phyloP scores from a whole-genome alignment of 2,329 filamentous ascomycete species.

The Pseudopithomyces maydicus region DNA sequence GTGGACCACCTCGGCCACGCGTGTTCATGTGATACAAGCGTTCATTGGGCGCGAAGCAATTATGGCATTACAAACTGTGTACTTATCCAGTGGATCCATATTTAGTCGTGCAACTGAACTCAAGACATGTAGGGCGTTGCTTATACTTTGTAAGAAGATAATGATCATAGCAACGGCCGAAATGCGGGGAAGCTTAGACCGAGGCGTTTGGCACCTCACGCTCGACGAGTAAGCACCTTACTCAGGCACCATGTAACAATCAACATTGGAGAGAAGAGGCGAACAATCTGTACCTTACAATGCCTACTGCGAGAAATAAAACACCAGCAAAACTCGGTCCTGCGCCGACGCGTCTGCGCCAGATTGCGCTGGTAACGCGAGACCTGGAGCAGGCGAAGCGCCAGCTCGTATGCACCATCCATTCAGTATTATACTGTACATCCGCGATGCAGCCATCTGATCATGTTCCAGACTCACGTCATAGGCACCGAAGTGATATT shows the following conservation, averaged over 20 bases:
- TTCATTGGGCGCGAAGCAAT: background rate
- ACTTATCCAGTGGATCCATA: too few relatives aligned
- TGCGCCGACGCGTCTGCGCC: slow-evolving; percentile 39
- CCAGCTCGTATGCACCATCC: slow-evolving; percentile 26
- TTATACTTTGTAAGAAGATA: too few relatives aligned
- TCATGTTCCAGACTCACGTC: slow-evolving; percentile 35
- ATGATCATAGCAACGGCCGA: background rate
- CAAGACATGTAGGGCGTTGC: too few relatives aligned
- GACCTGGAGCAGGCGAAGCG: slow-evolving; percentile 34
- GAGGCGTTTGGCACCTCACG: background rate
- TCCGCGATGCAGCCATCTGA: slow-evolving; percentile 6
- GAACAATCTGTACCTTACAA: background rate
- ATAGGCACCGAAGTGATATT: slow-evolving; percentile 49
- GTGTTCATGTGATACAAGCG: background rate
- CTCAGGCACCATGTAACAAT: background rate
- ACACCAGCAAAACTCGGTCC: slow-evolving; percentile 5
- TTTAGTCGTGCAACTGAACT: too few relatives aligned
- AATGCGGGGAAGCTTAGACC: slow-evolving; percentile 1
- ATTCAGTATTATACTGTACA: too few relatives aligned
- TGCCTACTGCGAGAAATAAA: background rate
- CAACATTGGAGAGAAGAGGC: background rate
- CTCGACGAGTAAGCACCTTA: background rate
- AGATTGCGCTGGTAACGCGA: slow-evolving; percentile 39
- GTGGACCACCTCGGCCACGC: background rate
- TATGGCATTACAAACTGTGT: too few relatives aligned